phyloP scores from a whole-genome alignment of 2,329 filamentous ascomycete genomes.

The Cytospora piceae region DNA sequence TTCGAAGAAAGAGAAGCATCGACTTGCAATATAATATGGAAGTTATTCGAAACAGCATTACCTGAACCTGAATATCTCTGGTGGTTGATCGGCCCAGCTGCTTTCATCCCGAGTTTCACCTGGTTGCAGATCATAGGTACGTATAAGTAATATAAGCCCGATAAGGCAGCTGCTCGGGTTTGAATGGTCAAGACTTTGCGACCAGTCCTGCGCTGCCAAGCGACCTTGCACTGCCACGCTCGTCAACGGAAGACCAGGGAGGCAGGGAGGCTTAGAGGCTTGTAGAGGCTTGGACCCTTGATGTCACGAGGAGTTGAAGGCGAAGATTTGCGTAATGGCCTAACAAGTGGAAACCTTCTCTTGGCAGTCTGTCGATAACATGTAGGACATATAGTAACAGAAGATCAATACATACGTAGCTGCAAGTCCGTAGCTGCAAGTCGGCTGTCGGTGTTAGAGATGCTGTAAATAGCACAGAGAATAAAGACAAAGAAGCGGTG shows the following conservation, averaged over 20 bases:
- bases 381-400: neutral
- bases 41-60: no score
- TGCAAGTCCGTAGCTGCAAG: no score
- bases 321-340: neutral
- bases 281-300: neutral
- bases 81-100: no score
- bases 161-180: neutral
- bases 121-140: no score
- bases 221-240: constrained; percentile 2
- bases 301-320: neutral
- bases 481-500: neutral
- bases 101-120: no score
- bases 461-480: neutral
- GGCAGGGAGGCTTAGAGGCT: neutral
- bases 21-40: no score
- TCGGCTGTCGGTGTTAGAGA: no score
- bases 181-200: neutral
- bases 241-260: neutral
- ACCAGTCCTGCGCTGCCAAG: neutral
- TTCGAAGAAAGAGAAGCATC: no score
- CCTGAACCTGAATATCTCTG: no score
- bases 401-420: no score
- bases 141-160: no score
- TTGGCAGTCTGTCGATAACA: neutral
- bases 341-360: neutral